phyloP scores from a whole-genome alignment of 129 eudicot genomes.

The Artemisia tridentata region DNA sequence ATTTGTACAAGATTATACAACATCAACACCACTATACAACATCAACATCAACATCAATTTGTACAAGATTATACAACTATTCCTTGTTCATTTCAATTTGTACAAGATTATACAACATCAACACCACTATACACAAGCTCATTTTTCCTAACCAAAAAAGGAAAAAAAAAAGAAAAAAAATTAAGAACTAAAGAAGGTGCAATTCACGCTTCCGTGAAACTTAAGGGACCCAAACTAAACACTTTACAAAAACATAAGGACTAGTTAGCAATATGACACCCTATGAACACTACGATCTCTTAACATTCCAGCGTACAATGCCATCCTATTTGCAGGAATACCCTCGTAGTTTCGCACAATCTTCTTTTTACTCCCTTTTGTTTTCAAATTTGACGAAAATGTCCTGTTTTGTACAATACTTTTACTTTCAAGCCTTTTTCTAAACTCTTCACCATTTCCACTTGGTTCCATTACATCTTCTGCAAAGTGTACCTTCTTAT shows the following conservation, averaged over 20 bases:
- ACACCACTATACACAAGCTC: neutral
- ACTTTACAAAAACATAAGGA: slow-evolving; percentile 15
- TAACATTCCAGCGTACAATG: slow-evolving; percentile 72
- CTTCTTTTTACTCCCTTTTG: slow-evolving; percentile 21
- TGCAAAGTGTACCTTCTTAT: slow-evolving; percentile 86
- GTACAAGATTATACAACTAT: slow-evolving; percentile 21
- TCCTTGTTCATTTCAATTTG: slow-evolving; percentile 21
- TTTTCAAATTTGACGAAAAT: slow-evolving; percentile 20
- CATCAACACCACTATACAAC: no score
- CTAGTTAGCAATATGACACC: slow-evolving; percentile 44
- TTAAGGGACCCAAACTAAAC: slow-evolving; percentile 25
- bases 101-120: slow-evolving; percentile 15
- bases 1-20: slow-evolving; percentile 23
- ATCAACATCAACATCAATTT: no score
- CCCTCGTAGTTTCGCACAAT: slow-evolving; percentile 23
- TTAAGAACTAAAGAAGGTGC: slow-evolving; percentile 1
- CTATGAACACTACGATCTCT: slow-evolving; percentile 64
- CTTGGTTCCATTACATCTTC: slow-evolving; percentile 79
- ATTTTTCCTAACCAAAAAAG: neutral
- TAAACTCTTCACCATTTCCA: slow-evolving; percentile 74
- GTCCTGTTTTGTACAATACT: slow-evolving; percentile 11
- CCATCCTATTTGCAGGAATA: slow-evolving; percentile 69
- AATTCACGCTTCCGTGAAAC: slow-evolving; percentile 9
- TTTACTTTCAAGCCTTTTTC: slow-evolving; percentile 40
- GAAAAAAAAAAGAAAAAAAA: neutral